phyloP scores from a whole-genome alignment of 2,329 filamentous ascomycete genomes.

The Alternaria burnsii region DNA sequence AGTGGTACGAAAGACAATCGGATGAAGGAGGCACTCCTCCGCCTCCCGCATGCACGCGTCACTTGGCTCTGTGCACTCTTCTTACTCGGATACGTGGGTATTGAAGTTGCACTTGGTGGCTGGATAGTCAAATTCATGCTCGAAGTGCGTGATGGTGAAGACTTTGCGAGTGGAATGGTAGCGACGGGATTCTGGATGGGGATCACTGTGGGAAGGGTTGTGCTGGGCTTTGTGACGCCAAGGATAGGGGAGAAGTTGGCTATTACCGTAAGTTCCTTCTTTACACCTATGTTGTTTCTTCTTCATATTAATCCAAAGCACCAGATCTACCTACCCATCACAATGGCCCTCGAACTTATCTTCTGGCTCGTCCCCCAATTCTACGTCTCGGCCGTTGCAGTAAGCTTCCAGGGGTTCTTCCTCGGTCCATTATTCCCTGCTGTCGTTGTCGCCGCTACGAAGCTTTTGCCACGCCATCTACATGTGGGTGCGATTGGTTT shows the following conservation, averaged over 20 bases:
- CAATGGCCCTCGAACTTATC: conserved; percentile 72
- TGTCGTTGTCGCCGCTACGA: conserved; percentile 75
- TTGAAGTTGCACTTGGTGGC: conserved; percentile 78
- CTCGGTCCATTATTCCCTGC: conserved; percentile 81
- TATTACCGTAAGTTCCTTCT: conserved; percentile 50
- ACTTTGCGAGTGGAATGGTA: conserved; percentile 77
- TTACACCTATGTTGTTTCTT: not conserved
- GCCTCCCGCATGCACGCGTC: conserved; percentile 59
- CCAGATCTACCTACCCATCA: conserved; percentile 69
- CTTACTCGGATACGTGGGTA: conserved; percentile 79
- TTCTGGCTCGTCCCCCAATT: conserved; percentile 86
- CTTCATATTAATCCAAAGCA: not conserved
- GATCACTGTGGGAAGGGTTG: conserved; percentile 75
- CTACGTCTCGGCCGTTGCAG: conserved; percentile 75
- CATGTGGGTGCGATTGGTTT: conserved; percentile 86
- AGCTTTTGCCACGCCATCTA: conserved; percentile 74
- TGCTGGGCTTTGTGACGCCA: conserved; percentile 79
- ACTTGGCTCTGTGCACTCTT: conserved; percentile 80
- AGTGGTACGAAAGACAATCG: conserved; percentile 57
- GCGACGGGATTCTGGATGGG: conserved; percentile 87
- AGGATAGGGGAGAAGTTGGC: conserved; percentile 73
- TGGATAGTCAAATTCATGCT: conserved; percentile 89
- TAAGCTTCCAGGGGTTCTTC: conserved; percentile 78
- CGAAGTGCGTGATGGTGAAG: conserved; percentile 71
- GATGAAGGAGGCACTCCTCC: conserved; percentile 61